Base-by-base conservation (phyloP, 331 rosid species). In the Acacia pycnantha region DNA sequence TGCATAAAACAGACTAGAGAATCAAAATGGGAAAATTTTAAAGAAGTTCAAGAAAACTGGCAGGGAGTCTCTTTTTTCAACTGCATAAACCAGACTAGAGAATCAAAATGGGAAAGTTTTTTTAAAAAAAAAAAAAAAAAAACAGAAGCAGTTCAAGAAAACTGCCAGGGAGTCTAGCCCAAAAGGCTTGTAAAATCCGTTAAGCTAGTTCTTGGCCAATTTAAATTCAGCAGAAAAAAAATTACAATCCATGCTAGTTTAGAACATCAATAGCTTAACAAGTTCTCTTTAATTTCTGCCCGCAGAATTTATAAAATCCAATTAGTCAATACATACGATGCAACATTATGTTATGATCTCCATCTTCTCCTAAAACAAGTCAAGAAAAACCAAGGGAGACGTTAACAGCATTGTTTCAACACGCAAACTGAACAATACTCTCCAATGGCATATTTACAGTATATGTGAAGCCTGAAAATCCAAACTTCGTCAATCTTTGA, bases 1-100 rank as follows among this genome's bases (percentile, higher is more conserved):
- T 95, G 93, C 85, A 86, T 44, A 76, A 74, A 59, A 41, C 71
- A 81, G 12, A 37, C 19, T 41, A 15, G 44, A 6, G 53, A 64
- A 40, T 69, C 26, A 41, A 70, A 46, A 40, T 51, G 35, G 53
- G 11, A 33, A 11, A 56, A 54, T 7, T n/a, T 37, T 37, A 37
- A 37, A 37, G 41, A 6, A 37, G 41, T 48, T 48, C 13, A 59
- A 59, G 3, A 59, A 24, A 18, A 15, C 16, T 37, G 41, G 41
- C 41, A 37, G 41, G 41, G 41, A 37, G 41, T 37, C 41, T 37
- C 41, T 37, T 6, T 37, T 6, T 37, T 37, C 41, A 37, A 37
- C 41, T 6, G 9, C 41, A 37, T 37, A 37, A 37, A 37, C 9
- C 41, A 37, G 41, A 37, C 41, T 37, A 6, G 41, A 37, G 41